These are phyloP conservation scores for Scheffersomyces titani DNA, from an alignment of 1,139 yeast species.

Conservation along the genomic window DNA sequence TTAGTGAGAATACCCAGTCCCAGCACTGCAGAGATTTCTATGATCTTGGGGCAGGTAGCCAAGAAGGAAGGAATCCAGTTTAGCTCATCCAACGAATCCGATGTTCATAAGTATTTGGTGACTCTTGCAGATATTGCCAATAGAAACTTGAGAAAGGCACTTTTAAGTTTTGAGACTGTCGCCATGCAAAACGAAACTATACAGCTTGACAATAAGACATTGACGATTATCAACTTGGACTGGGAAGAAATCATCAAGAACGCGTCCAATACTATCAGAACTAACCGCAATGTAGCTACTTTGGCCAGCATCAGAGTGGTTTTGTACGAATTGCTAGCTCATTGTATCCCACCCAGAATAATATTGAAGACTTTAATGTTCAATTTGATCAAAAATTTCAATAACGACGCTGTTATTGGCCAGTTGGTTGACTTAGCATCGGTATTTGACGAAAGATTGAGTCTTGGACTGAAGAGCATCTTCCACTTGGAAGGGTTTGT, in stretches of 20 bases:
- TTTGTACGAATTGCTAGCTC: constrained; percentile 83
- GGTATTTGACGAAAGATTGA: constrained; percentile 80
- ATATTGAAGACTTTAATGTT: constrained; percentile 71
- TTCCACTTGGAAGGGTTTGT: constrained; percentile 94
- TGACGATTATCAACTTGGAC: constrained; percentile 56
- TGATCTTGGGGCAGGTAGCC: constrained; percentile 57
- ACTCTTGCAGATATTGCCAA: constrained; percentile 58
- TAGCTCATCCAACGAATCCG: constrained; percentile 36
- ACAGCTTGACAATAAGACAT: constrained; percentile 40
- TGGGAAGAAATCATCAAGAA: constrained; percentile 81
- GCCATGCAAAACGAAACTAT: constrained; percentile 69
- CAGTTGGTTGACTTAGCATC: constrained; percentile 71
- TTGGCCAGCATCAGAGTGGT: constrained; percentile 73
- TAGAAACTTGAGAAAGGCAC: constrained; percentile 75
- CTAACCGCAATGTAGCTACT: constrained; percentile 68
- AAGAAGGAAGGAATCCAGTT: constrained; percentile 54
- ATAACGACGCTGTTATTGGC: constrained; percentile 33
- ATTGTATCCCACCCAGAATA: constrained; percentile 86
- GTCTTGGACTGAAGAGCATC: constrained; percentile 84
- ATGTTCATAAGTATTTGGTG: constrained; percentile 41
- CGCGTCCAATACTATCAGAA: constrained; percentile 60
- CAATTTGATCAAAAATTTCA: constrained; percentile 48
- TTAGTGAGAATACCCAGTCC: constrained; percentile 89
- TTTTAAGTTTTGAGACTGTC: constrained; percentile 82
- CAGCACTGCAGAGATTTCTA: constrained; percentile 51